Base-by-base conservation (phyloP, 495 filamentous ascomycete genomes). In the Lindgomyces ingoldianus region DNA sequence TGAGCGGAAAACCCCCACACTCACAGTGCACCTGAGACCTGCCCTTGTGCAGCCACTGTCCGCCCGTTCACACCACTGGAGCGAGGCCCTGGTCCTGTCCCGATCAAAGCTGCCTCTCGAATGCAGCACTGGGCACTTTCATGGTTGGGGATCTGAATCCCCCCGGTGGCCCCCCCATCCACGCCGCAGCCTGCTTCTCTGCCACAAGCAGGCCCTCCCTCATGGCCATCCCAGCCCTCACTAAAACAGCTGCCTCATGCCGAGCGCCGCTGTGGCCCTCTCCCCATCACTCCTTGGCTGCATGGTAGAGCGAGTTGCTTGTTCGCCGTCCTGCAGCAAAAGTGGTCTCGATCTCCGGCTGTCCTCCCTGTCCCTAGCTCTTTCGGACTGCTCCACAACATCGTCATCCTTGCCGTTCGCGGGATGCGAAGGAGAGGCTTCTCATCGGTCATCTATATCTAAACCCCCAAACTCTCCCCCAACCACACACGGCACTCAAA, bases 361-460 rank as follows among this genome's bases (percentile, higher is more conserved):
- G 55, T 50, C 58, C 48, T 56, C 68, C 54, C 52, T 59, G 67
- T 62, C 62, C 42, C 57, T 56, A 60, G 54, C 59, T 51, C 39
- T 49, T 60, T 60, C 63, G 39, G 47, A 64, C 33, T 30, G 60
- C 54, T 60, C 61, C 66, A 60, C 66, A 64, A 61, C 60, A 60
- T 64, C 61, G 60, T 69, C 66, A 69, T 64, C 66, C 66, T 61
- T 60, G 66, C 65, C 42, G 45, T 57, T 65, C 62, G 67, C 62
- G 67, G 67, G 67, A 70, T 70, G 67, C 25, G 52, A 12, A 64
- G 54, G 60, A 57, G 21, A 55, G 18, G 54, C 58, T 49, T 65
- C 48, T 18, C 46, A 49, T 61, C 52, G 53, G 57, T 50, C 64
- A 48, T 64, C 46, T 67, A 64, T 70, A 70, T 64, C 52, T 63